Evolutionary conservation across 495 filamentous ascomycete species (phyloP), one percentile per base, ranked within the genome.

Genomic region (Aspergillus ellipticus): DNA sequence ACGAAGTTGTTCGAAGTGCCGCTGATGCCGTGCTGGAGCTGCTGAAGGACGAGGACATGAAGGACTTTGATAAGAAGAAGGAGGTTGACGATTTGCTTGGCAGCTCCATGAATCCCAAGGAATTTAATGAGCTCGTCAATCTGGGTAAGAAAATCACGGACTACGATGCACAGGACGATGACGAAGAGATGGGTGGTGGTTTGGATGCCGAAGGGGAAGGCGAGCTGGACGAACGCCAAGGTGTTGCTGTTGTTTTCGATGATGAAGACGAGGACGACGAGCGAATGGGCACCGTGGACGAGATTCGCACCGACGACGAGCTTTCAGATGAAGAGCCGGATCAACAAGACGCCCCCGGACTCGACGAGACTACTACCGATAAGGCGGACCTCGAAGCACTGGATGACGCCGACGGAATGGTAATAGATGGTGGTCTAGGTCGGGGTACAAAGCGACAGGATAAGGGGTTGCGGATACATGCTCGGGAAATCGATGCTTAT

Each of bases 141-240:
- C 79, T 99, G 6, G 90, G 93, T 29, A 99, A 97, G 78, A 99
- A 99, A 72, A 96, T 99, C 61, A 97, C 95, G 26, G 94, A 99
- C 70, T 99, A 97, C 76, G 89, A 96, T 70, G 90, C 89, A 28
- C 92, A 97, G 65, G 93, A 97, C 63, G 94, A 98, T 22, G 93
- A 97, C 63, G 94, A 96, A 55, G 85, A 91, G 33, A 89, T 92
- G 85, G 88, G 81, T 24, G 82, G 77, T 22, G 82, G 70, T 7
- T 77, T 85, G 45, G 85, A 80, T 10, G 77, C 66, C 8, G 80
- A 82, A 51, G 84, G 79, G 6, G 87, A 77, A 35, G 86, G 76
- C 26, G 91, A 96, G 63, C 81, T 96, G 39, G 95, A 96, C 63
- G 94, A 97, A 57, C 83, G 89, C 45, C 90, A 97, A 69, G 94